A percentile compares a stretch with the other conserved stretches of the same genome.
phyloP scores from a whole-genome alignment of 2,329 filamentous ascomycete species.

The Epichloe coenophiala region DNA sequence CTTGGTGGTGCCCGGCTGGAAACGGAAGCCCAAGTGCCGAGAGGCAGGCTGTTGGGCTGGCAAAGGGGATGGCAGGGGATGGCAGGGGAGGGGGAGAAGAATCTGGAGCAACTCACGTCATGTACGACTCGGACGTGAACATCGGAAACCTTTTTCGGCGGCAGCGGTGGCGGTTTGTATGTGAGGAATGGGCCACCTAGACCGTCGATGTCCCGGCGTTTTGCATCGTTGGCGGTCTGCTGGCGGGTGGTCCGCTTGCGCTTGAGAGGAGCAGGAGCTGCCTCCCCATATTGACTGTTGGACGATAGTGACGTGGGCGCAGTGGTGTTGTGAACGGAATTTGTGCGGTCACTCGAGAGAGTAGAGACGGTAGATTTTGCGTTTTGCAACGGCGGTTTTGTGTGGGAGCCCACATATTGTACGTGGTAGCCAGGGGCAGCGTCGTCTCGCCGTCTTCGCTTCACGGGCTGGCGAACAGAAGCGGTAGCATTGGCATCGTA shows the following conservation, averaged over 20 bases:
- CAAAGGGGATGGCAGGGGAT: too few species aligned
- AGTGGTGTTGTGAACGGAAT: slow-evolving; percentile 69
- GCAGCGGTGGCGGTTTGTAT: slow-evolving; percentile 78
- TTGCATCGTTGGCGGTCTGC: slow-evolving; percentile 70
- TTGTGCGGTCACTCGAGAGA: slow-evolving; percentile 70
- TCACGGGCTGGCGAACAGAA: slow-evolving; percentile 40
- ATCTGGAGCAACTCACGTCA: slow-evolving; percentile 38
- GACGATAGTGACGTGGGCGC: slow-evolving; percentile 70
- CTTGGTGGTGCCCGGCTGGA: not conserved
- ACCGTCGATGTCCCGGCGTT: slow-evolving; percentile 59
- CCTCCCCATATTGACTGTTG: slow-evolving; percentile 43
- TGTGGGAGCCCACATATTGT: slow-evolving; percentile 53
- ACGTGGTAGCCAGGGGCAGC: slow-evolving; percentile 61
- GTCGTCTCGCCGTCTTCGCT: slow-evolving; percentile 58
- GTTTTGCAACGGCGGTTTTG: slow-evolving; percentile 57
- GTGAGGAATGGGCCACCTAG: slow-evolving; percentile 58
- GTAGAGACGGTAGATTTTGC: slow-evolving; percentile 55
- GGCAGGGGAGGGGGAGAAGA: not conserved
- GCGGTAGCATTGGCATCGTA: slow-evolving; percentile 10
- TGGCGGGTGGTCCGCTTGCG: slow-evolving; percentile 69
- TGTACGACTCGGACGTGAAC: slow-evolving; percentile 49
- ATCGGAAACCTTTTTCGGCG: slow-evolving; percentile 79
- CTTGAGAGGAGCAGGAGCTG: slow-evolving; percentile 61
- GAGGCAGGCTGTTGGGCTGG: not conserved
- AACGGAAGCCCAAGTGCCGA: not conserved